Evolutionary conservation across 257 asterid genomes (phyloP).

Genomic region (Nicotiana attenuata): DNA sequence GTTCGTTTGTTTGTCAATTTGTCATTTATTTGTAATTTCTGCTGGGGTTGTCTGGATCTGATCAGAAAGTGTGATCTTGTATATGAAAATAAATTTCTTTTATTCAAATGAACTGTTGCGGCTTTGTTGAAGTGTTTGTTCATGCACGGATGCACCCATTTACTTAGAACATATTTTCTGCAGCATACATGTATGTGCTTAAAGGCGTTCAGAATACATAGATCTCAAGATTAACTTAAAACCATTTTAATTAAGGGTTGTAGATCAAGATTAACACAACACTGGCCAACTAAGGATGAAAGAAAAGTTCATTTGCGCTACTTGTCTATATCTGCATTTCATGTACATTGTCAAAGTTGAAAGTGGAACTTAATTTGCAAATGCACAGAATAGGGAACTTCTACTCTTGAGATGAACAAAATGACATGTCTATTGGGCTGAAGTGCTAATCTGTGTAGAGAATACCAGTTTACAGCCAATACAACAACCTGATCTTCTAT

Average conservation of each 20-base stretch:
- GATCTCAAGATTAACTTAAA: neutral
- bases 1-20: constrained; percentile 1
- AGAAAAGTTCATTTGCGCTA: neutral
- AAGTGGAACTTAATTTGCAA: neutral
- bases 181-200: neutral
- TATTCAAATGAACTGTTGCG: neutral
- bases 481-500: neutral
- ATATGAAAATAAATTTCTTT: constrained; percentile 11
- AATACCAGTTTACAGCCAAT: neutral
- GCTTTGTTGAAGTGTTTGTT: neutral
- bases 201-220: neutral
- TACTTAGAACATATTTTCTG: neutral
- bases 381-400: neutral
- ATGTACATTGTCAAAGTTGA: neutral
- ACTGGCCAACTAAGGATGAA: neutral
- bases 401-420: neutral
- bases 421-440: neutral
- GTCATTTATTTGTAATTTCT: constrained; percentile 18
- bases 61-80: constrained; percentile 6
- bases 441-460: neutral
- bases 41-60: constrained; percentile 8
- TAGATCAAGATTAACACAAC: neutral
- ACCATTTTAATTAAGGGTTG: neutral
- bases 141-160: neutral
- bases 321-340: neutral